phyloP scores from a whole-genome alignment of 129 eudicot genomes.

The Lactuca saligna region DNA sequence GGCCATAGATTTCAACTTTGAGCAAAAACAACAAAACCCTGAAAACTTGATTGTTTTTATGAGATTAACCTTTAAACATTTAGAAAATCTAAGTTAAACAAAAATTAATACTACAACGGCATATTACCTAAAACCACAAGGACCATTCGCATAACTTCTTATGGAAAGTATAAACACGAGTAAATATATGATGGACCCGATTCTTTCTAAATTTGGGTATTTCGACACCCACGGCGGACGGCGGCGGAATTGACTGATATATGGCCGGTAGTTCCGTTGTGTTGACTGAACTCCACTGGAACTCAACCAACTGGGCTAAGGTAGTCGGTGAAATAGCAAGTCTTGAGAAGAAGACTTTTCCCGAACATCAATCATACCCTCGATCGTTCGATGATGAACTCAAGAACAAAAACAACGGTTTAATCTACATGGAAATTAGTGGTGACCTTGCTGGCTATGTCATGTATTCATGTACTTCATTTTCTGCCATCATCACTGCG shows the following conservation, averaged over 20 bases:
- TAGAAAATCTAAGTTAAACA: too few relatives aligned
- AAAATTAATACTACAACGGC: too few relatives aligned
- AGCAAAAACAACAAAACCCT: too few relatives aligned
- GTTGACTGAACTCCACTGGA: slow-evolving; percentile 54
- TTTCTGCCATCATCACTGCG: slow-evolving; percentile 64
- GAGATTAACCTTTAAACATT: too few relatives aligned
- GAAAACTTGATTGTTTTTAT: too few relatives aligned
- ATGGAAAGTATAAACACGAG: too few relatives aligned
- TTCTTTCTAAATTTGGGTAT: too few relatives aligned
- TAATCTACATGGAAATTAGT: slow-evolving; percentile 43
- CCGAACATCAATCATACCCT: slow-evolving; percentile 89
- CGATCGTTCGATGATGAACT: slow-evolving; percentile 66
- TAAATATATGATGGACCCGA: too few relatives aligned
- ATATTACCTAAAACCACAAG: too few relatives aligned
- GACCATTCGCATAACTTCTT: too few relatives aligned
- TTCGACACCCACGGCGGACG: not conserved
- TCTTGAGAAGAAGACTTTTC: slow-evolving; percentile 76
- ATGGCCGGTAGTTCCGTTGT: slow-evolving; percentile 30
- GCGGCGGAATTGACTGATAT: not conserved
- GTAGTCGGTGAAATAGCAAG: slow-evolving; percentile 66
- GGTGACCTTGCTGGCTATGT: slow-evolving; percentile 78
- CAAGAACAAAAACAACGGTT: slow-evolving; percentile 67
- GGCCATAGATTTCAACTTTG: too few relatives aligned
- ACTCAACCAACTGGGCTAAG: slow-evolving; percentile 36
- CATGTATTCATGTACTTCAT: slow-evolving; percentile 84